phyloP scores from a whole-genome alignment of 768 basidiomycete species.

The Vishniacozyma victoriae region DNA sequence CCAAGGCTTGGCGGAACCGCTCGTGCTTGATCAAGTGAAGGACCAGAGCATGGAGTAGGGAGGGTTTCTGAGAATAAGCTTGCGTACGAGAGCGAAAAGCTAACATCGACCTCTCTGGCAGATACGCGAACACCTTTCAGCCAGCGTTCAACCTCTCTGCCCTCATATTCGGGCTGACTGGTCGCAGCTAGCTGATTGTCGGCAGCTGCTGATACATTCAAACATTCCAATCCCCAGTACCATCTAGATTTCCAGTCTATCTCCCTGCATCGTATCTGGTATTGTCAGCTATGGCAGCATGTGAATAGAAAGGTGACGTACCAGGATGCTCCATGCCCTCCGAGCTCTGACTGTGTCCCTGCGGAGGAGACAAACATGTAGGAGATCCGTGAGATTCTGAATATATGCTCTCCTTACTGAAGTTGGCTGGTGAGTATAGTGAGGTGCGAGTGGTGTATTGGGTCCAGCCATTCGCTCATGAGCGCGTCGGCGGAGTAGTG shows the following conservation, averaged over 20 bases:
- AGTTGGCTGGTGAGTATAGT: conserved; percentile 2
- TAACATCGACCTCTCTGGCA: conserved; percentile 30
- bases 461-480: conserved; percentile 20
- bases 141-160: conserved; percentile 29
- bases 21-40: conserved; percentile 59
- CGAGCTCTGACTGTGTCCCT: conserved; percentile 30
- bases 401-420: conserved; percentile 37
- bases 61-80: conserved; percentile 70
- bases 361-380: conserved; percentile 35
- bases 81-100: background rate
- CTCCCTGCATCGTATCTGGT: conserved; percentile 43
- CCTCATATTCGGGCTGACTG: conserved; percentile 4
- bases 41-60: conserved; percentile 68
- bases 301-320: conserved; percentile 9
- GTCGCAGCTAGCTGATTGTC: background rate
- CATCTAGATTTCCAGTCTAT: conserved; percentile 42
- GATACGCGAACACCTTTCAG: conserved; percentile 27
- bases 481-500: too few relatives aligned
- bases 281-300: background rate
- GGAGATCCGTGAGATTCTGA: conserved; percentile 39
- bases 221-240: conserved; percentile 41
- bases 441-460: conserved; percentile 4
- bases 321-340: conserved; percentile 43
- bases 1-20: conserved; percentile 64
- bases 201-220: conserved; percentile 2